These are phyloP conservation scores for Fimicolochytrium jonesii DNA, from an alignment of 192 early-diverging fungal genomes.

Conservation along the genomic window DNA sequence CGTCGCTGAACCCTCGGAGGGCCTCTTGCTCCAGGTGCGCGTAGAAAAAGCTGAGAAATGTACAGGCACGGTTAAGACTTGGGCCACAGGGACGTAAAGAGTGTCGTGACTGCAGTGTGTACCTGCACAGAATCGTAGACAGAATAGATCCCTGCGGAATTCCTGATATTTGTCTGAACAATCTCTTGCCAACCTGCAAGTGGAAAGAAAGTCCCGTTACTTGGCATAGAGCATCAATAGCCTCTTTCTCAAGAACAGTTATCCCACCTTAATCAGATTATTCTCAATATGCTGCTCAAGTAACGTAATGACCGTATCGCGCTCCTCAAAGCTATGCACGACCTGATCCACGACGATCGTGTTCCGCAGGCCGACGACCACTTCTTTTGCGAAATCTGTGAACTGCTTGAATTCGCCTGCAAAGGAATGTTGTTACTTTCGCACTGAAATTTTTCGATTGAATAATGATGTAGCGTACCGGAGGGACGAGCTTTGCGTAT, in stretches of 20 bases:
- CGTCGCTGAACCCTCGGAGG: conserved; percentile 34
- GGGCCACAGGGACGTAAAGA: neutral
- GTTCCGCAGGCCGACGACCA: conserved; percentile 49
- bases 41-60: conserved; percentile 62
- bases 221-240: neutral
- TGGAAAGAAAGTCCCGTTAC: neutral
- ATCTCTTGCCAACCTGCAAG: conserved; percentile 44
- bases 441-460: conserved; percentile 5
- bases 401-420: conserved; percentile 44
- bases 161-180: conserved; percentile 68
- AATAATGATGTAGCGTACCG: conserved; percentile 12
- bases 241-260: neutral
- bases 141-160: conserved; percentile 91
- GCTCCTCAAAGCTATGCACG: conserved; percentile 49
- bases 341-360: conserved; percentile 73
- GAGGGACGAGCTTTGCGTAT: conserved; percentile 26
- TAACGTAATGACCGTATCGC: conserved; percentile 38
- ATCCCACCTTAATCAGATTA: conserved; percentile 56
- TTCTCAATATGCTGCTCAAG: conserved; percentile 62
- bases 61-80: too few species aligned
- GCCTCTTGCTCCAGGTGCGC: conserved; percentile 64
- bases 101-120: too few species aligned
- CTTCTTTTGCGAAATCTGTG: conserved; percentile 32
- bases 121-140: conserved; percentile 85
- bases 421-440: neutral